phyloP scores from a whole-genome alignment of 2,329 filamentous ascomycete genomes.

The Fusarium sp. region DNA sequence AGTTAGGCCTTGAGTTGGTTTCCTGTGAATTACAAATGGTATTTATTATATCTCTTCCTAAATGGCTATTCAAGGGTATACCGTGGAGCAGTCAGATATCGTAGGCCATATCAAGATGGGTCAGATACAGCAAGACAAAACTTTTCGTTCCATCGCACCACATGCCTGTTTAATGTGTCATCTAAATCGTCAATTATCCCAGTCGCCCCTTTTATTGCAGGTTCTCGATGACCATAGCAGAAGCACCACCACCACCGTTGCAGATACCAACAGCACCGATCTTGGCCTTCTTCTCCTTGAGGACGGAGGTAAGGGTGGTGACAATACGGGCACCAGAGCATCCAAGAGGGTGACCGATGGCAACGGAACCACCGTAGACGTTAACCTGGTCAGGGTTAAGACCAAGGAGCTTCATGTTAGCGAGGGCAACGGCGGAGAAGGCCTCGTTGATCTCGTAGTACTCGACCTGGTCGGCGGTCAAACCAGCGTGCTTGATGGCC shows the following conservation, averaged over 20 bases:
- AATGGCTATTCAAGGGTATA: constrained; percentile 29
- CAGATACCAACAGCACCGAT: constrained; percentile 95
- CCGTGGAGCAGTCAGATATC: constrained; percentile 24
- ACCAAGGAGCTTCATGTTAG: constrained; percentile 91
- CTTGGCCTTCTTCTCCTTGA: constrained; percentile 92
- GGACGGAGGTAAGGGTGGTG: constrained; percentile 86
- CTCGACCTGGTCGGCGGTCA: constrained; percentile 81
- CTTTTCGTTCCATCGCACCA: constrained; percentile 35
- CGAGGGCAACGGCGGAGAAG: constrained; percentile 94
- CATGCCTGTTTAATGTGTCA: constrained; percentile 29
- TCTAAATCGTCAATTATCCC: constrained; percentile 38
- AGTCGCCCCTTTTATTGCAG: constrained; percentile 57
- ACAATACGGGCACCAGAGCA: constrained; percentile 94
- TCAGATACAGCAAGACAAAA: constrained; percentile 25
- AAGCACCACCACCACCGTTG: constrained; percentile 96
- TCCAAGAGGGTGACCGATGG: constrained; percentile 93
- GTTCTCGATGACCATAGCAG: constrained; percentile 89
- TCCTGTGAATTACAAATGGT: constrained; percentile 29
- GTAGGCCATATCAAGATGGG: constrained; percentile 27
- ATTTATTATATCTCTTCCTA: constrained; percentile 29
- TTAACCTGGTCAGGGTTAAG: constrained; percentile 89
- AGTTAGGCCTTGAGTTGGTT: neutral
- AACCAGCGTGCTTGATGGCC: constrained; percentile 91
- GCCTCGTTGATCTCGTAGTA: constrained; percentile 99
- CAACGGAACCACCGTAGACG: constrained; percentile 92